Base-by-base conservation (phyloP, 2,329 filamentous ascomycete species). In the Xylaria sp. region DNA sequence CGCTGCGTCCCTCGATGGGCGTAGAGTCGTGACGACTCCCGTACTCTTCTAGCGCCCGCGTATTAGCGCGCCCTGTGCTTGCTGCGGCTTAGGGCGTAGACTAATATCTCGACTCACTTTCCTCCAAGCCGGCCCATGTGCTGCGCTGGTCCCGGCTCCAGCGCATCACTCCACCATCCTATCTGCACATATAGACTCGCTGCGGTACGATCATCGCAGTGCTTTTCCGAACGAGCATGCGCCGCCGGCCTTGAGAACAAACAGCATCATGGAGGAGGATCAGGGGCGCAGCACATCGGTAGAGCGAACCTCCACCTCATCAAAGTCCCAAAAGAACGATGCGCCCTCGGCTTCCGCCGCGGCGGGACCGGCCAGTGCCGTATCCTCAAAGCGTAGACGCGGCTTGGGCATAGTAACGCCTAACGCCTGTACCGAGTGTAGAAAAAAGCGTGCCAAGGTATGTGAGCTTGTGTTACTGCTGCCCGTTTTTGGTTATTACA, bases 401-500 rank as follows among this genome's bases (percentile, higher is more conserved):
- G 87, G 87, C 1, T 75, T 87, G 3, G 87, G 87, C 20, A 79
- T 88, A 1, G 86, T 89, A 13, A 89, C 87, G 4, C 85, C 86
- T 51, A 89, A 89, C 78, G 87, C 87, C 28, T 89, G 87, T 76
- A 89, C 85, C 20, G 87, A 89, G 75, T 89, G 87, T 74, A 84
- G 87, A 64, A 89, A 89, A 80, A 89, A 89, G 78, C 86, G 87
- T 66, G 87, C 87, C 73, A 89, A 89, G 84, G 87, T 88, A 80
- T 41, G 79, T 71, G 28, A 54, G 25, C 46, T 60, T 15, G 48
- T 65, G 13, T 48, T 58, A 10, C 20, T 32, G 18, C 48, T 63
- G 25, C 20, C 18, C 10, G 20, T 63, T 48, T 57, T 37, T 46
- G 41, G 2, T 46, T 46, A 48, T 48, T 51, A 59, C 57, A n/a